Percentiles rank a stretch among this genome's conserved stretches.
These are phyloP conservation scores for Posidonia oceanica DNA, from an alignment of 116 monocot species.

Conservation along the genomic window DNA sequence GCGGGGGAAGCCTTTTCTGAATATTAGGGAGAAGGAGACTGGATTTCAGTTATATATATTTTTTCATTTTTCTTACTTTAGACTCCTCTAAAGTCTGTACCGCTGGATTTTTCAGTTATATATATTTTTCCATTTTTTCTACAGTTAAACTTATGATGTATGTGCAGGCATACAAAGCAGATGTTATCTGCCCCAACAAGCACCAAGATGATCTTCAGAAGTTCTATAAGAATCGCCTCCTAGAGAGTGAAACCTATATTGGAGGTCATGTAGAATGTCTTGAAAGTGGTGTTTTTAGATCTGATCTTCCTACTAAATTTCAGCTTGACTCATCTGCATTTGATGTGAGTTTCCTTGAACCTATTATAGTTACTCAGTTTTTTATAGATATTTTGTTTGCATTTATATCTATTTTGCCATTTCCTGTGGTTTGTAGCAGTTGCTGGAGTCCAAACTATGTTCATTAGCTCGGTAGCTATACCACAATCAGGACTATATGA, in stretches of 20 bases:
- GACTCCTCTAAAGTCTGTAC: too few relatives aligned
- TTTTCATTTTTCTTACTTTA: too few relatives aligned
- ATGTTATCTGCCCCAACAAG: conserved; percentile 98
- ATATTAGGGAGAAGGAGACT: too few relatives aligned
- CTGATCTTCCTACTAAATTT: conserved; percentile 95
- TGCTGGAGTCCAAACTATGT: too few relatives aligned
- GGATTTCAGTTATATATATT: too few relatives aligned
- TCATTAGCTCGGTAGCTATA: too few relatives aligned
- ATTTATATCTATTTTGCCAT: neutral
- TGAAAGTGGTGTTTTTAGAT: conserved; percentile 98
- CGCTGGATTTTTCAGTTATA: too few relatives aligned
- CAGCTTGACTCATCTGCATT: conserved; percentile 85
- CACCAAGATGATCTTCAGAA: conserved; percentile 86
- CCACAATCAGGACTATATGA: too few relatives aligned
- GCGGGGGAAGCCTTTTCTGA: too few relatives aligned
- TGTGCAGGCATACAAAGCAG: conserved; percentile 81
- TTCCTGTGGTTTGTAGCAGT: too few relatives aligned
- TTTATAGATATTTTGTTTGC: neutral
- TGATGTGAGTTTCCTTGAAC: conserved; percentile 35
- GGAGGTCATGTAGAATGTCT: conserved; percentile 99
- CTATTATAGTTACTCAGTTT: neutral
- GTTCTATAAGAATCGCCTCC: conserved; percentile 75
- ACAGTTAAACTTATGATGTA: neutral
- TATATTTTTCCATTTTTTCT: neutral
- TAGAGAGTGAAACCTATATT: conserved; percentile 99